Percentiles rank a stretch among this genome's conserved stretches.
These are phyloP conservation scores for Saccharomyces uvarum DNA, from an alignment of 1,139 yeast species.

Conservation along the genomic window DNA sequence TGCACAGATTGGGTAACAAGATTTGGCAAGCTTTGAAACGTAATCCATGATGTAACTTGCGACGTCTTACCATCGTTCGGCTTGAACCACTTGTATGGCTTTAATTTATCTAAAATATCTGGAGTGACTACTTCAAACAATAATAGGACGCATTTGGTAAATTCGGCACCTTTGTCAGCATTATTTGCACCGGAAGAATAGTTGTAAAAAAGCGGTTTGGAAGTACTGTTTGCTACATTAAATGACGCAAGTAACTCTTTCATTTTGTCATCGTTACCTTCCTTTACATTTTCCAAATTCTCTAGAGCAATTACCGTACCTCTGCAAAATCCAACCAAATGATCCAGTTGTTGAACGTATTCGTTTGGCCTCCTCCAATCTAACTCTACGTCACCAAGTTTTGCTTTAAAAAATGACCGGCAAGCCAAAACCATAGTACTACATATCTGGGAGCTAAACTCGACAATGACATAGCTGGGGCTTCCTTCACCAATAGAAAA, in stretches of 20 bases:
- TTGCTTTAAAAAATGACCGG: conserved; percentile 18
- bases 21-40: conserved; percentile 29
- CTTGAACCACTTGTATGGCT: conserved; percentile 16
- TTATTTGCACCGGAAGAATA: neutral
- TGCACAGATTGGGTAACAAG: conserved; percentile 16
- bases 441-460: conserved; percentile 19
- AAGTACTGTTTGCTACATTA: neutral
- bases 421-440: conserved; percentile 20
- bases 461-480: conserved; percentile 9
- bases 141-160: conserved; percentile 6
- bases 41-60: conserved; percentile 21
- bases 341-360: conserved; percentile 19
- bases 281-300: neutral
- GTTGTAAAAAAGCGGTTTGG: conserved; percentile 2
- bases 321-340: conserved; percentile 18
- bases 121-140: conserved; percentile 1
- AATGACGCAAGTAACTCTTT: neutral
- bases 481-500: neutral
- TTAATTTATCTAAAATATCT: conserved; percentile 4
- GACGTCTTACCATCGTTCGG: conserved; percentile 20
- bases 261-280: conserved; percentile 9
- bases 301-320: conserved; percentile 15
- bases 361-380: conserved; percentile 26
- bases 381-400: conserved; percentile 5
- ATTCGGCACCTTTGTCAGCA: conserved; percentile 5